Evolutionary conservation across 1,139 yeast genomes (phyloP), one percentile per base, ranked within the genome.

Genomic region (Ashbya aceris): DNA sequence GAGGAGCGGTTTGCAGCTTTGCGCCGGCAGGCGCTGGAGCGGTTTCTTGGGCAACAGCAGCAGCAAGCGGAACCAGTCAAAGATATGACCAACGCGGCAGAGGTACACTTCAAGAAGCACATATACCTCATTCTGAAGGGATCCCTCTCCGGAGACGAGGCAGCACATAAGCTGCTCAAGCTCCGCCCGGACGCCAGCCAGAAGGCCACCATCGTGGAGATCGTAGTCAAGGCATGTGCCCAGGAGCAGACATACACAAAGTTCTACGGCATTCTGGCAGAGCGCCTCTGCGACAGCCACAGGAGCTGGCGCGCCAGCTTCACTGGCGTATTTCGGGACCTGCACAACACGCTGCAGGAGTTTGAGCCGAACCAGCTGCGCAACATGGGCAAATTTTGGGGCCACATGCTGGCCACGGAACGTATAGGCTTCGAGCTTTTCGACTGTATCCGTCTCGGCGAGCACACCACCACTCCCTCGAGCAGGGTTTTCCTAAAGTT

Each of bases 131-230:
- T 93, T 0, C 68, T 91, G 27, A 87, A 85, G 83, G 85, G 96
- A n/a, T 80, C 96, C 43, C 76, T 89, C 78, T 81, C 95, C 1
- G 79, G 91, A 2, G 95, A 86, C 51, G 99, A 91, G 67, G 93
- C 95, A 1, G 87, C 85, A 0, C 97, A 89, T 61, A 89, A 89
- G 59, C 64, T 91, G 9, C 53, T 84, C 35, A 73, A 73, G 54
- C 56, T 80, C 12, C 62, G 69, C 4, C 60, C 71, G 2, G 60
- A 65, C 5, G 68, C 64, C 38, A 60, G 62, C 0, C 60, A 62
- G 17, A 70, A 71, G 36, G 60, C 60, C 27, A 65, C 75, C 49
- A 68, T 85, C 33, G 78, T 76, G 8, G 91, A 84, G 51, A 84
- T 86, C 77, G 66, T 91, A 9, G 69, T 87, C 10, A 84, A 82